Evolutionary conservation across 441 rosid species (phyloP), one percentile per base, ranked within the genome.

Genomic region (Gossypium gossypioides): DNA sequence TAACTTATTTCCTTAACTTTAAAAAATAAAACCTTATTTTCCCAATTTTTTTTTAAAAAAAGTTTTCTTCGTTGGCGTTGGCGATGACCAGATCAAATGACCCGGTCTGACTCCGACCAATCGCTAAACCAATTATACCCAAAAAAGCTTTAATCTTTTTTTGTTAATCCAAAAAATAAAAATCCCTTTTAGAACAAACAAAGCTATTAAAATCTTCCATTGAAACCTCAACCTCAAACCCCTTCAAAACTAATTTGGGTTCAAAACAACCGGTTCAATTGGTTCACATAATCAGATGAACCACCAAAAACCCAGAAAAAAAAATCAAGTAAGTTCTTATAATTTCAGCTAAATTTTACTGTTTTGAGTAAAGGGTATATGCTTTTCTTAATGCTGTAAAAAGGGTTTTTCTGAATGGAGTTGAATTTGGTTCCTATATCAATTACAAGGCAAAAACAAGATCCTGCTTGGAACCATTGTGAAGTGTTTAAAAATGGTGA

Each of bases 401-500:
- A 67, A 50, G 58, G 25, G 44, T 67, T 67, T 27, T 37, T 37
- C 29, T 27, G 25, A 65, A 84, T 83, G 91, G 83, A 80, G 69
- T 75, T 86, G 42, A 80, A 85, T 76, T 77, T 85, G 75, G 90
- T 86, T 59, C 91, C 78, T 18, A 46, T 89, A 42, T 86, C 89
- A 29, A 79, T 81, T 6, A 82, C 90, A 21, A 87, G 89, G 1
- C 91, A 86, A 68, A 95, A 92, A 60, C 89, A 87, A 22, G 99
- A 95, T 78, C 80, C 85, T 60, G 99, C 96, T 1, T 96, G 98
- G 98, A 83, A 84, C 44, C 91, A 92, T 69, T 93, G 95, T 73
- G 86, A 85, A 58, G 83, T 82, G 77, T 84, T 83, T 56, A 85
- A 85, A 71, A 79, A 79, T 71, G 92, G 86, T 5, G 90, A 86